Evolutionary conservation across 2,329 filamentous ascomycete genomes (phyloP), one percentile per base, ranked within the genome.

Genomic region (Claviceps quebecensis): DNA sequence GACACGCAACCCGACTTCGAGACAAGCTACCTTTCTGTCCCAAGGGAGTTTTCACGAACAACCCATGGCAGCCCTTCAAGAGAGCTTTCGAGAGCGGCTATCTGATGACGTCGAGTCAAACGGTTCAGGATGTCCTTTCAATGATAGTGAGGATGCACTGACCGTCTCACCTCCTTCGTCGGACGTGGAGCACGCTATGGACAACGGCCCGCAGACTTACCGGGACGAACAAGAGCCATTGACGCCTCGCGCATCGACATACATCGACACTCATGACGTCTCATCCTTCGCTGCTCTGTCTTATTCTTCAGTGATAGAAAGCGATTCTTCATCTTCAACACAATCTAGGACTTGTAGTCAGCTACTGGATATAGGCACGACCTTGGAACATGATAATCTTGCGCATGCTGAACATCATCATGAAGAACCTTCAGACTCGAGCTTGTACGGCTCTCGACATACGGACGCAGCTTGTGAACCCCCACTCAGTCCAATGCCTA

Each of bases 131-230:
- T 60, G 62, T 47, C 58, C 54, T n/a, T 58, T 71, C 17, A 61
- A 57, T 34, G 75, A 80, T 57, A 79, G 75, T 54, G 77, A 80
- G 54, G 73, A 74, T 49, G 76, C 76, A 1, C 69, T 80, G 44
- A 69, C 72, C 51, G 80, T 80, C 38, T 76, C 77, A 0, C 80
- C 80, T 54, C 75, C 78, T 26, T 59, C 74, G 39, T 54, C 50
- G 13, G 47, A 50, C 29, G 39, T 45, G 22, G 53, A 54, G 65
- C 65, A 16, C 58, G 61, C 48, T 62, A 67, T 8, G 11, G 64
- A 65, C 5, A 66, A 68, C 1, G 66, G 67, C 3, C 63, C 65
- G 3, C 66, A 65, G 9, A 62, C 67, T 16, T 58, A 69, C 2
- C 63, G 65, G 4, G 66, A 65, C 7, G 63, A 67, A 16, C 59